A percentile compares a stretch with the other conserved stretches of the same genome.
These are phyloP conservation scores for Neurospora hispaniola DNA, from an alignment of 495 filamentous ascomycete genomes.

Conservation along the genomic window DNA sequence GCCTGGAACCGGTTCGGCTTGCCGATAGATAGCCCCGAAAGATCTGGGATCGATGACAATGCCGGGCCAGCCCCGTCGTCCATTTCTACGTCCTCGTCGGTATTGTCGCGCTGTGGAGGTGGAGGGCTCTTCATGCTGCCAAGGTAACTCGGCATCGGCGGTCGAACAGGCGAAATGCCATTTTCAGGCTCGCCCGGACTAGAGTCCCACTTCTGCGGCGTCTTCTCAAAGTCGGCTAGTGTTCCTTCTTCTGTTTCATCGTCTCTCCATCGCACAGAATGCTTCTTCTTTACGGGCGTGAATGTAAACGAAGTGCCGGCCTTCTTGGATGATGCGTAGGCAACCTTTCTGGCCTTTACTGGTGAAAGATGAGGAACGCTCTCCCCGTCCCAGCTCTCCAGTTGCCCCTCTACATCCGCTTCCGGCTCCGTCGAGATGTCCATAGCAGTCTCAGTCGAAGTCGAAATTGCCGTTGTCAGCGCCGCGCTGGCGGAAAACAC, in stretches of 20 bases:
- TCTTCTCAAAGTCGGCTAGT: constrained; percentile 81
- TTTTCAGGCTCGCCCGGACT: constrained; percentile 33
- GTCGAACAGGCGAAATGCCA: constrained; percentile 11
- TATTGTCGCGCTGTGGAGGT: constrained; percentile 7
- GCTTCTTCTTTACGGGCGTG: constrained; percentile 72
- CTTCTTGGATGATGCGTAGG: neutral
- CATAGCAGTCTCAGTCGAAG: neutral
- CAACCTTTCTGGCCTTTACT: neutral
- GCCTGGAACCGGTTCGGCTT: constrained; percentile 80
- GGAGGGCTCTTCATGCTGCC: constrained; percentile 8
- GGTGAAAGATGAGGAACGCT: neutral
- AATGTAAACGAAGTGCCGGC: constrained; percentile 39
- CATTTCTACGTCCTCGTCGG: constrained; percentile 33
- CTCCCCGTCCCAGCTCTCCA: neutral
- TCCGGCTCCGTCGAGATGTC: neutral
- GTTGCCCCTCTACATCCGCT: neutral
- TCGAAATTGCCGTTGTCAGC: neutral
- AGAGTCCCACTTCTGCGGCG: constrained; percentile 55
- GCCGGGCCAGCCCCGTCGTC: constrained; percentile 38
- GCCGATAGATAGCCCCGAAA: constrained; percentile 27
- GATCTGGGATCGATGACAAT: constrained; percentile 38
- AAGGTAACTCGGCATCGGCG: constrained; percentile 30
- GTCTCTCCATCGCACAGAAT: constrained; percentile 85
- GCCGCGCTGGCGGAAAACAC: neutral
- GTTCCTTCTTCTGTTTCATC: constrained; percentile 71